phyloP scores from a whole-genome alignment of 257 asterid species.

The Cinchona pubescens region DNA sequence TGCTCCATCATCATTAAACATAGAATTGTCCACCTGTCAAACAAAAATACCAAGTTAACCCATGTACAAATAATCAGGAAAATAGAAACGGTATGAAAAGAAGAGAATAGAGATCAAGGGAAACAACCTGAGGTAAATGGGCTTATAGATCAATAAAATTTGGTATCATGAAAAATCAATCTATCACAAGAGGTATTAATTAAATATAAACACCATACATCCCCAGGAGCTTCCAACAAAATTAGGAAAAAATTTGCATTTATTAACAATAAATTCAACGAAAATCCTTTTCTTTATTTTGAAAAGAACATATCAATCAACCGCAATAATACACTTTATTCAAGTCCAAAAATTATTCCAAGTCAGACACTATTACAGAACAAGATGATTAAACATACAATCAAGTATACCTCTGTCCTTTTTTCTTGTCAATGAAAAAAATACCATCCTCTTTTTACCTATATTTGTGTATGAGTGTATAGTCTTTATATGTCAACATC shows the following conservation, averaged over 20 bases:
- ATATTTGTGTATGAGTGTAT: too few relatives aligned
- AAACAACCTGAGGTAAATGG: background rate
- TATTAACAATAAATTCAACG: too few relatives aligned
- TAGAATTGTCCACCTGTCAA: conserved; percentile 66
- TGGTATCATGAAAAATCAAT: too few relatives aligned
- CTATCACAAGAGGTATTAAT: too few relatives aligned
- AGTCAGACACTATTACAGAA: background rate
- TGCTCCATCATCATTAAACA: conserved; percentile 48
- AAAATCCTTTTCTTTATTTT: too few relatives aligned
- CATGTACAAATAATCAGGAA: background rate
- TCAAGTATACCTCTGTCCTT: conserved; percentile 1
- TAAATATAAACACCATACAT: too few relatives aligned
- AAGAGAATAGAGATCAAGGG: background rate
- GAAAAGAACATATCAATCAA: background rate
- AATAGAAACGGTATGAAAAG: conserved; percentile 4
- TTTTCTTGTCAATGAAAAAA: conserved; percentile 5
- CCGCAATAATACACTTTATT: background rate
- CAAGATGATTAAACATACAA: background rate
- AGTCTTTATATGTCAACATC: too few relatives aligned
- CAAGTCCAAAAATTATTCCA: background rate
- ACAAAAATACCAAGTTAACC: conserved; percentile 6
- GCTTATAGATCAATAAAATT: too few relatives aligned
- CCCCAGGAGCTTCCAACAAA: too few relatives aligned
- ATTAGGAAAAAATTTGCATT: too few relatives aligned
- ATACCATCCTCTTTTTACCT: background rate